These are phyloP conservation scores for Rhizopogon vinicolor DNA, from an alignment of 768 basidiomycete species.

Conservation along the genomic window DNA sequence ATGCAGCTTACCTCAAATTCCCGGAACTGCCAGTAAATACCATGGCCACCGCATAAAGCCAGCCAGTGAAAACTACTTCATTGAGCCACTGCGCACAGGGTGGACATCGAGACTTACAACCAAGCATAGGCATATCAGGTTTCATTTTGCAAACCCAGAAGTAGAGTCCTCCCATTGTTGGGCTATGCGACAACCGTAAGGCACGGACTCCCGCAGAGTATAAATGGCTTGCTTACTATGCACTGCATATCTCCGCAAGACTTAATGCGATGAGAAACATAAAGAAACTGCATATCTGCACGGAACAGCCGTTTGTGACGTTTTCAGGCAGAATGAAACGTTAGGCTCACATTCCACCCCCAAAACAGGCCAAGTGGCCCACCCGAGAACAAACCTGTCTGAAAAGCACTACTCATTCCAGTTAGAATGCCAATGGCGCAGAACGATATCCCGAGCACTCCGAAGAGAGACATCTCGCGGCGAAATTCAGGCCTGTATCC, in stretches of 20 bases:
- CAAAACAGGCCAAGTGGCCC: slow-evolving; percentile 56
- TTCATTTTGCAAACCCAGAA: slow-evolving; percentile 65
- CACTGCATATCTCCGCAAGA: slow-evolving; percentile 54
- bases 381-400: slow-evolving; percentile 54
- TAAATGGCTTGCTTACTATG: slow-evolving; percentile 37
- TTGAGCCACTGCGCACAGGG: neutral
- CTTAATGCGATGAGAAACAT: slow-evolving; percentile 55
- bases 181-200: slow-evolving; percentile 25
- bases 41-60: slow-evolving; percentile 60
- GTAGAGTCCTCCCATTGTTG: slow-evolving; percentile 55
- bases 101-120: slow-evolving; percentile 33
- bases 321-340: neutral
- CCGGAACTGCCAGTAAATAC: slow-evolving; percentile 56
- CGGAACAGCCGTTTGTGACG: neutral
- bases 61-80: slow-evolving; percentile 43
- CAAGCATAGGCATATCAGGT: slow-evolving; percentile 46
- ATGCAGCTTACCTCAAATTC: slow-evolving; percentile 39
- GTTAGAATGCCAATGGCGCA: slow-evolving; percentile 59
- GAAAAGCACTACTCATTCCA: slow-evolving; percentile 57
- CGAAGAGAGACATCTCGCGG: slow-evolving; percentile 54
- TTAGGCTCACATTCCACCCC: slow-evolving; percentile 52
- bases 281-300: slow-evolving; percentile 50
- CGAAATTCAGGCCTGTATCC: slow-evolving; percentile 53
- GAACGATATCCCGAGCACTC: slow-evolving; percentile 56
- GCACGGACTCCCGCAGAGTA: neutral